Conservation (phyloP, 2,329 filamentous ascomycete species). For the Zopfia rhizophila region DNA sequence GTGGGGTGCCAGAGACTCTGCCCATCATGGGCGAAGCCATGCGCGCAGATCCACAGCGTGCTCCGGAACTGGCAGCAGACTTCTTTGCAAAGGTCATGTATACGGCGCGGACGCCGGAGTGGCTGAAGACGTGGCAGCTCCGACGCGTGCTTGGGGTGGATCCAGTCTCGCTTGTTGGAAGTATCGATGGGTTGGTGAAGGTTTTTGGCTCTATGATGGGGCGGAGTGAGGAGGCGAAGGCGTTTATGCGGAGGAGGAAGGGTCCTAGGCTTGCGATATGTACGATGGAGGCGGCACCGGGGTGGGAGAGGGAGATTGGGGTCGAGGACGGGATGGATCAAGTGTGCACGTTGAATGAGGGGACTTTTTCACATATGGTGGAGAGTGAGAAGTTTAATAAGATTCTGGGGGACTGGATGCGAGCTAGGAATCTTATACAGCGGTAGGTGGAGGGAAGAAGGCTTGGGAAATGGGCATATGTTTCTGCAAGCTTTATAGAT, state of each 20-base stretch:
- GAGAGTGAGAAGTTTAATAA: slow-evolving; percentile 22
- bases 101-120: slow-evolving; percentile 16
- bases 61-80: slow-evolving; percentile 5
- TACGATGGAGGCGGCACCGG: slow-evolving; percentile 7
- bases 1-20: slow-evolving; percentile 16
- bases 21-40: slow-evolving; percentile 13
- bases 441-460: too few species aligned
- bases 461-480: too few species aligned
- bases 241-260: slow-evolving; percentile 24
- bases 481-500: too few species aligned
- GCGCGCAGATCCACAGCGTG: slow-evolving; percentile 1
- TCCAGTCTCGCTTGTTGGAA: slow-evolving; percentile 17
- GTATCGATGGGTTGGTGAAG: slow-evolving; percentile 15
- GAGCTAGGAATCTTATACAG: too few species aligned
- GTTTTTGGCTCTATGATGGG: slow-evolving; percentile 23
- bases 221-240: slow-evolving; percentile 16
- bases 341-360: slow-evolving; percentile 8
- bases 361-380: slow-evolving; percentile 27
- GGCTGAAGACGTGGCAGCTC: slow-evolving; percentile 23
- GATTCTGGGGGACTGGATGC: slow-evolving; percentile 21
- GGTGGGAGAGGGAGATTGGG: slow-evolving; percentile 24
- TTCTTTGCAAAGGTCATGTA: slow-evolving; percentile 21
- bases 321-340: slow-evolving; percentile 12
- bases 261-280: slow-evolving; percentile 22
- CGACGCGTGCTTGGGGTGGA: slow-evolving; percentile 16